Evolutionary conservation across 495 filamentous ascomycete species (phyloP).

Genomic region (Aspergillus saccharolyticus): DNA sequence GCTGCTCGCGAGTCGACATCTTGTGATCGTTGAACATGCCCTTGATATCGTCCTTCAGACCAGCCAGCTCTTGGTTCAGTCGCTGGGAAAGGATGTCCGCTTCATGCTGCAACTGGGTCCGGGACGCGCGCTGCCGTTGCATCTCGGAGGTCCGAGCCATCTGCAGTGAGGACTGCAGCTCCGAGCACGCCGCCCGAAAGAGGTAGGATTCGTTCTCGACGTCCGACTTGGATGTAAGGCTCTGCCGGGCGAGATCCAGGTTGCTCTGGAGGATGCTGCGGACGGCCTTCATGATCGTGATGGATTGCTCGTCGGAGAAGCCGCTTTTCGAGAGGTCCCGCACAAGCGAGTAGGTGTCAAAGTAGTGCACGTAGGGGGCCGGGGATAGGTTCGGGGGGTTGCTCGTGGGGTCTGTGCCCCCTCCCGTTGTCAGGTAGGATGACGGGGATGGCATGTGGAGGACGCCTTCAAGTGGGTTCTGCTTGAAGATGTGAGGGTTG

Average conservation of each 20-base stretch:
- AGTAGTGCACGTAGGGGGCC: constrained; percentile 86
- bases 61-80: constrained; percentile 71
- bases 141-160: constrained; percentile 46
- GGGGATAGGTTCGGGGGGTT: constrained; percentile 64
- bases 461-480: constrained; percentile 60
- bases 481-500: constrained; percentile 14
- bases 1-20: constrained; percentile 83
- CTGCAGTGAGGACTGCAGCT: constrained; percentile 78
- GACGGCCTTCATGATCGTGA: constrained; percentile 84
- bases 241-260: constrained; percentile 69
- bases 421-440: constrained; percentile 28
- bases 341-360: constrained; percentile 87
- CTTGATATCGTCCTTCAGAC: constrained; percentile 83
- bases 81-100: constrained; percentile 84
- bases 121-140: constrained; percentile 69
- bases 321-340: constrained; percentile 64
- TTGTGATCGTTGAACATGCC: constrained; percentile 95
- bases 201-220: constrained; percentile 88
- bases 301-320: constrained; percentile 64
- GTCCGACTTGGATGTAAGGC: constrained; percentile 71
- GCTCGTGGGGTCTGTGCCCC: constrained; percentile 25
- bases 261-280: constrained; percentile 70
- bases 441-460: constrained; percentile 54
- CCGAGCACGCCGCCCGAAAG: constrained; percentile 89
- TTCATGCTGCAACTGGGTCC: constrained; percentile 83